Evolutionary conservation across 768 basidiomycete species (phyloP).

Genomic region (Artomyces pyxidatus): DNA sequence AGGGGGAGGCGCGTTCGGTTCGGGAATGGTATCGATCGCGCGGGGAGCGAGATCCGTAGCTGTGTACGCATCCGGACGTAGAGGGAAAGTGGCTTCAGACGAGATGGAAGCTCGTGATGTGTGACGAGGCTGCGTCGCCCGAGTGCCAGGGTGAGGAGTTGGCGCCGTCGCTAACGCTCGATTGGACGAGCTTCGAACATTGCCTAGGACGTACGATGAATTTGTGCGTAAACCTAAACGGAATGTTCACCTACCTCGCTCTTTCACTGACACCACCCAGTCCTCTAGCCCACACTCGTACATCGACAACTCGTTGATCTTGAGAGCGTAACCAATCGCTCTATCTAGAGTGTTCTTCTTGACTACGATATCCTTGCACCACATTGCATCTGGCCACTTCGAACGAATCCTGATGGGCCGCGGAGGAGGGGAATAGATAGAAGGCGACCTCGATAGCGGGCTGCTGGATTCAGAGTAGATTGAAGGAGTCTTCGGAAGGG

Average conservation of each 20-base stretch:
- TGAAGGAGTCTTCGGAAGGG: slow-evolving; percentile 64
- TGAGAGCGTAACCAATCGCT: slow-evolving; percentile 64
- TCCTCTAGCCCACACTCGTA: slow-evolving; percentile 70
- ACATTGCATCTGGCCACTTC: slow-evolving; percentile 58
- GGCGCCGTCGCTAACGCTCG: background rate
- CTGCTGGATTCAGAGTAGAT: slow-evolving; percentile 10
- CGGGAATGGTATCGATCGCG: slow-evolving; percentile 35
- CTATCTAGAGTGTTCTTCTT: slow-evolving; percentile 57
- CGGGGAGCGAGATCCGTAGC: slow-evolving; percentile 61
- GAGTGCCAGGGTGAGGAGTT: background rate
- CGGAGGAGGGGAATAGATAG: slow-evolving; percentile 11
- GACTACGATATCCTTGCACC: slow-evolving; percentile 52
- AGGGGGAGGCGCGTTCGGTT: slow-evolving; percentile 46
- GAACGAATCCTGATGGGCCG: slow-evolving; percentile 27
- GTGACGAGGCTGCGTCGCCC: slow-evolving; percentile 50
- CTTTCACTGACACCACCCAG: slow-evolving; percentile 58
- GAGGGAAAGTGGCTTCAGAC: slow-evolving; percentile 74
- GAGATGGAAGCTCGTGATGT: slow-evolving; percentile 63
- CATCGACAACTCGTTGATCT: slow-evolving; percentile 74
- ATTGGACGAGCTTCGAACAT: slow-evolving; percentile 8
- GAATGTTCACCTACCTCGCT: slow-evolving; percentile 37
- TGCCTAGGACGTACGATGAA: slow-evolving; percentile 6
- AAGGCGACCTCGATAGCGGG: slow-evolving; percentile 15
- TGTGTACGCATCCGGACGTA: slow-evolving; percentile 65
- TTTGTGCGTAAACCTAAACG: background rate